phyloP scores from a whole-genome alignment of 768 basidiomycete species.

The Grammothele lineata region DNA sequence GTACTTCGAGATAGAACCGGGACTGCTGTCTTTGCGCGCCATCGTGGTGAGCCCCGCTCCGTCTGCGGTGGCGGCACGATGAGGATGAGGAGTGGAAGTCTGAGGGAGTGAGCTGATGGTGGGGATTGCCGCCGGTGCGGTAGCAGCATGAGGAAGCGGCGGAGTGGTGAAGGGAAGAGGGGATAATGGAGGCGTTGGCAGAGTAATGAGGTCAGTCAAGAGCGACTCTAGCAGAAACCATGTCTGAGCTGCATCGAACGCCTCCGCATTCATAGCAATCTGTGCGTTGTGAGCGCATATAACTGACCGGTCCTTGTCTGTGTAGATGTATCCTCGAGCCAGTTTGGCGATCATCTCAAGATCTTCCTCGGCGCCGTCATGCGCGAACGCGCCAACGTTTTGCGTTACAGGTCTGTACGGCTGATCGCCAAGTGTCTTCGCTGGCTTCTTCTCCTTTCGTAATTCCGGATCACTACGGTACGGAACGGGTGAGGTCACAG shows the following conservation, averaged over 20 bases:
- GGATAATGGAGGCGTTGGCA: constrained; percentile 23
- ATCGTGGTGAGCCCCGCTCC: neutral
- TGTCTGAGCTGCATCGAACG: constrained; percentile 51
- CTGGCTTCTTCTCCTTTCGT: constrained; percentile 28
- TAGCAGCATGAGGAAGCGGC: constrained; percentile 32
- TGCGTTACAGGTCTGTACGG: constrained; percentile 49
- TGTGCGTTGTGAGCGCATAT: constrained; percentile 59
- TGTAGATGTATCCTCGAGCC: constrained; percentile 60
- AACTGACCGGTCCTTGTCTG: constrained; percentile 38
- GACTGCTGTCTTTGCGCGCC: constrained; percentile 13
- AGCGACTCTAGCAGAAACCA: constrained; percentile 66
- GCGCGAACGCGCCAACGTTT: constrained; percentile 49
- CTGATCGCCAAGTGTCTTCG: constrained; percentile 60
- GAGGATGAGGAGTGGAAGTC: constrained; percentile 16
- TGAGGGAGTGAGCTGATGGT: constrained; percentile 21
- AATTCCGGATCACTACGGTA: constrained; percentile 34
- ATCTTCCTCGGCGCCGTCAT: constrained; percentile 35
- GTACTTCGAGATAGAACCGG: constrained; percentile 13
- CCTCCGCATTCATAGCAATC: constrained; percentile 53
- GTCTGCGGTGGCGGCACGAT: constrained; percentile 11
- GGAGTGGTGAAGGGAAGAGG: constrained; percentile 21
- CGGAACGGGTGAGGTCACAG: neutral
- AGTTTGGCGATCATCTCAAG: constrained; percentile 50
- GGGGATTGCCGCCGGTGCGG: constrained; percentile 39
- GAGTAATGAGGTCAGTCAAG: constrained; percentile 42